These are phyloP conservation scores for Lantana camara DNA, from an alignment of 257 asterid genomes.

Conservation along the genomic window DNA sequence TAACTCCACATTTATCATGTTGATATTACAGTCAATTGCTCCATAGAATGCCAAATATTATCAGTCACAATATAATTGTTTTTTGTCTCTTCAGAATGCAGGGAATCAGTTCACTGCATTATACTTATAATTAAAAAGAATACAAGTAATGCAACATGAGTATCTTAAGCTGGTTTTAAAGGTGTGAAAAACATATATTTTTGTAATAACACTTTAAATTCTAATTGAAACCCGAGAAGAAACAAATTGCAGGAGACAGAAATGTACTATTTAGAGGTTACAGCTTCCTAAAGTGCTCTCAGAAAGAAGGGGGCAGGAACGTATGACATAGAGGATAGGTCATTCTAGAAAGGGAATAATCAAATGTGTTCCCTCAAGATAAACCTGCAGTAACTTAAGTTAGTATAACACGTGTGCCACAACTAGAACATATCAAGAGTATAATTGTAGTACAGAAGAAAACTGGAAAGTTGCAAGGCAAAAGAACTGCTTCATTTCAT, in stretches of 20 bases:
- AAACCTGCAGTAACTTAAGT: neutral
- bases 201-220: neutral
- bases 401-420: neutral
- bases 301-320: slow-evolving; percentile 57
- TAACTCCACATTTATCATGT: too few species aligned
- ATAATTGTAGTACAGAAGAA: too few species aligned
- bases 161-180: too few species aligned
- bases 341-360: slow-evolving; percentile 64
- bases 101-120: too few species aligned
- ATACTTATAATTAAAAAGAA: too few species aligned
- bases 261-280: slow-evolving; percentile 59
- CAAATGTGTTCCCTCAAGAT: too few species aligned
- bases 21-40: neutral
- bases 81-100: too few species aligned
- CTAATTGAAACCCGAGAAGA: neutral
- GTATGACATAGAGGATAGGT: slow-evolving; percentile 58
- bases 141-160: too few species aligned
- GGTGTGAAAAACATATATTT: neutral
- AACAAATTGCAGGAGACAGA: neutral
- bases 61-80: neutral
- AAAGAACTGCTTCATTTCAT: too few species aligned
- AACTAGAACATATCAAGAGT: neutral
- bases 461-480: too few species aligned
- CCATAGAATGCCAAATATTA: too few species aligned
- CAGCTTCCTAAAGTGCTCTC: slow-evolving; percentile 66